Evolutionary conservation across 495 filamentous ascomycete genomes (phyloP), one percentile per base, ranked within the genome.

Genomic region (Clavariopsis aquatica): DNA sequence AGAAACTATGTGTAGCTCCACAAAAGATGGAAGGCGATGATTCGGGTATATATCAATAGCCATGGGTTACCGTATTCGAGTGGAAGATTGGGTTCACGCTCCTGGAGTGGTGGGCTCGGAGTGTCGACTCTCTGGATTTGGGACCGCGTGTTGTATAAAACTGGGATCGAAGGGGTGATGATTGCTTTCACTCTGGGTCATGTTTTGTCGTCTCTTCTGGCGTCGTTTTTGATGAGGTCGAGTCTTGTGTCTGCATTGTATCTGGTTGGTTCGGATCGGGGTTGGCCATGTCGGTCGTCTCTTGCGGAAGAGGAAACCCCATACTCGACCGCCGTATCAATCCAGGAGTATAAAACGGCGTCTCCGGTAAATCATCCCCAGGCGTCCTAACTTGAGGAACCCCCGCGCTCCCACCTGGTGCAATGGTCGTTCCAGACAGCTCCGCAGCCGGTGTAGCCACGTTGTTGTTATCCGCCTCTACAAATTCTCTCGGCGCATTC

Each of bases 301-400:
- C 26, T 28, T 54, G 52, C 19, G 47, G 52, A 1, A 9, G 12
- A 31, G 29, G 23, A 27, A 29, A 20, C 12, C 10, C 19, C 28
- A 36, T 54, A 8, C 24, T 20, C n/a, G 29, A 29, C 19, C 26
- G 26, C 29, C 38, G 12, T 43, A 9, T 43, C 47, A 64, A 31
- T 1, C 52, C 52, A 26, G 62, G 54, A 13, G 53, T 47, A 22
- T 41, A 55, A 3, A 57, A 17, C 13, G 64, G 64, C 38, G 45
- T 23, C 26, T 27, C 17, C 0, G 57, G 57, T n/a, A 66, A 38
- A 52, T 66, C 64, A 26, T 66, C 64, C 12, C 64, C 64, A 7
- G 65, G 65, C 27, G 60, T 68, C 19, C 65, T 52, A 8, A 68
- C 47, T 19, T 53, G 41, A 28, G 65, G 65, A 4, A 68, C 54